phyloP scores from a whole-genome alignment of 345 rosid genomes.

The Rhodamnia argentea region DNA sequence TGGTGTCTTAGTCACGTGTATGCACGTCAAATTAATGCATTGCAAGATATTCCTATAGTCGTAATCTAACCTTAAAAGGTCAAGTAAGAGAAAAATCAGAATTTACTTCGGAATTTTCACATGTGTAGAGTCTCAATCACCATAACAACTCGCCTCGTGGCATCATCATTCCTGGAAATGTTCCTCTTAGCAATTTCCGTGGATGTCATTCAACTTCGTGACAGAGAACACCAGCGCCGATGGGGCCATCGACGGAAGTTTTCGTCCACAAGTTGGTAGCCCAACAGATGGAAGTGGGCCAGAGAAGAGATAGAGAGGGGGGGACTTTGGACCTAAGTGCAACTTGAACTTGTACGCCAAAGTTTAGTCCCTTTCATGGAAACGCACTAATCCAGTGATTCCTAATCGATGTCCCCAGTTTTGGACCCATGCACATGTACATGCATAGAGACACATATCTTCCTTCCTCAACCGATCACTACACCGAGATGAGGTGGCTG shows the following conservation, averaged over 20 bases:
- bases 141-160: background rate
- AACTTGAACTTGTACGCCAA: background rate
- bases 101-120: too few species aligned
- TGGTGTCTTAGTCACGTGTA: background rate
- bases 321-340: background rate
- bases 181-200: too few species aligned
- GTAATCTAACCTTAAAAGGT: too few species aligned
- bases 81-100: too few species aligned
- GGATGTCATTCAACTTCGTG: background rate
- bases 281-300: background rate
- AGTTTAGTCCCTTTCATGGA: background rate
- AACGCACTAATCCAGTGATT: background rate
- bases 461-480: background rate
- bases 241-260: background rate
- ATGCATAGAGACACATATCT: background rate
- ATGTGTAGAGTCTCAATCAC: accelerated
- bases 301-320: background rate
- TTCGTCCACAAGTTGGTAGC: background rate
- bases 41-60: too few species aligned
- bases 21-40: background rate
- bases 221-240: background rate
- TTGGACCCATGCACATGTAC: background rate
- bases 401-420: background rate
- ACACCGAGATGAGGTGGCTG: background rate
- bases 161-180: accelerated